Evolutionary conservation across 2,329 filamentous ascomycete species (phyloP), one percentile per base, ranked within the genome.

Genomic region (Cladosporium velox): DNA sequence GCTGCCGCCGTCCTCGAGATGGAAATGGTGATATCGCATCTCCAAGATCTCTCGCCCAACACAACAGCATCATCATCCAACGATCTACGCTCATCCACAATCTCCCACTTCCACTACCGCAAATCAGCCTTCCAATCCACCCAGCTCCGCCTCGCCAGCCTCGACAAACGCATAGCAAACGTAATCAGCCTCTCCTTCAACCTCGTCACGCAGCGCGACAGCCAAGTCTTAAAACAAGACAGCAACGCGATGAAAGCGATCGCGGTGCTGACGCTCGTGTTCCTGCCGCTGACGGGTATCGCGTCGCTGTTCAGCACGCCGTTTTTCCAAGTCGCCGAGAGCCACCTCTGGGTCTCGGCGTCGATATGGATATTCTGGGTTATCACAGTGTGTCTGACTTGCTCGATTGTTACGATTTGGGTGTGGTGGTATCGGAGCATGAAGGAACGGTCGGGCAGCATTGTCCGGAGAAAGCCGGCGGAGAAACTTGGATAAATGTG

Each of bases 181-280:
- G 74, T 79, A 11, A 77, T 79, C 41, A 75, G 77, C 60, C 70
- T 80, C 6, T 66, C 67, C 2, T 81, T 79, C 70, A 77, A 81
- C 59, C 72, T 78, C 0, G 78, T 80, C 24, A 78, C 76, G 3
- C 77, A 79, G 67, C 72, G 72, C 24, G 78, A 80, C 69, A 78
- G 74, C 52, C 72, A 71, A 21, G 67, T 76, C 3, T 74, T 80
- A 70, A 72, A 76, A 59, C 70, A 70, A 5, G 78, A 80, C 65
- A 76, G 72, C 49, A 70, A 73, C 24, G 76, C 75, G 10, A 80
- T 80, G 78, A 79, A 79, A 61, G 76, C 76, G 0, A 79, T 80
- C 21, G 78, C 79, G 0, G 67, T 78, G 11, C 72, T 77, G 57
- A 80, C 78, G 0, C 67, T 80, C 14, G 66, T 78, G 10, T 80